Evolutionary conservation across 2,329 filamentous ascomycete genomes (phyloP), one percentile per base, ranked within the genome.

Genomic region (Coleophoma cylindrospora): DNA sequence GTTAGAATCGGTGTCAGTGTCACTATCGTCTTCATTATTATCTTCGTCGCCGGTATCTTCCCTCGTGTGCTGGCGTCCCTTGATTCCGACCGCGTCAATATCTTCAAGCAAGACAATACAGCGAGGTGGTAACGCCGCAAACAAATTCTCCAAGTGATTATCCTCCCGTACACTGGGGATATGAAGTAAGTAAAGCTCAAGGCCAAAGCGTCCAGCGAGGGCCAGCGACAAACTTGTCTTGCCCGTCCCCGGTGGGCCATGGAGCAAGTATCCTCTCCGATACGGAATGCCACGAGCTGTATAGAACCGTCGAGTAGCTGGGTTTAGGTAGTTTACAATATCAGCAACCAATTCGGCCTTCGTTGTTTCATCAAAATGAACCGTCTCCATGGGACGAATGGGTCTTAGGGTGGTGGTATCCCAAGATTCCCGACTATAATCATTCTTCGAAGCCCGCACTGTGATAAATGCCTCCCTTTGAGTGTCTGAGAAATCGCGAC

Each of bases 191-290:
- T 76, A 79, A 15, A 79, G 66, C 33, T 75, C 71, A 32, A 79
- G 62, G 10, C 72, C 72, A 34, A 79, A 70, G 27, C 73, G 62
- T 13, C 76, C 75, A 96, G 92, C 92, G 32, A 97, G 74, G 1
- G 92, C 91, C 68, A 96, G 90, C 52, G 96, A 95, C 60, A 97
- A 96, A 0, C 89, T 95, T 51, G 86, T 96, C 73, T 89, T 90
- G n/a, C 86, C 86, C 0, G 84, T 88, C 0, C 86, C 86, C 0
- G 86, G 86, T 0, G 85, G 84, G 0, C 88, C 87, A 58, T 89
- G 76, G 53, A 91, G 87, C 0, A 91, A 74, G 59, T 91, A 91
- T 0, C 88, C 89, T 27, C 88, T 71, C 1, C 88, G 76, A 47
- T 91, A 82, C 0, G 87, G 87, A 34, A 92, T 88, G 0, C 87